Conservation (phyloP, 345 rosid species). For the Rhodomyrtus tomentosa region DNA sequence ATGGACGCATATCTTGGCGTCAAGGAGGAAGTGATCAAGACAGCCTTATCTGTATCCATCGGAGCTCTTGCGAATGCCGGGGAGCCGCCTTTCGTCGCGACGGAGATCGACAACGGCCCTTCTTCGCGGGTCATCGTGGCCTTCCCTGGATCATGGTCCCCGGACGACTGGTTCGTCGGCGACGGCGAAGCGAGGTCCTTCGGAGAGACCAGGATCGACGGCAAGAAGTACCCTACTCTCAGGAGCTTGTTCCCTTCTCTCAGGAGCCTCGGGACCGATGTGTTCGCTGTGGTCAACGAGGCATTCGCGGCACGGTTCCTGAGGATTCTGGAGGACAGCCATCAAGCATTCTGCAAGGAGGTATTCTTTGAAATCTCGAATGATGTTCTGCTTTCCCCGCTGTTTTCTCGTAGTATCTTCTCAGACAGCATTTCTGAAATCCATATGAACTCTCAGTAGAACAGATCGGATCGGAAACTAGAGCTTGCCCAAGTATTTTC, state of each 20-base stretch:
- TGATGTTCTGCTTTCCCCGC: background rate
- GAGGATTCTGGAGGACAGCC: background rate
- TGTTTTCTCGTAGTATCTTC: background rate
- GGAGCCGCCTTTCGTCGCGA: slow-evolving; percentile 7
- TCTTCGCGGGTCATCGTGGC: slow-evolving; percentile 18
- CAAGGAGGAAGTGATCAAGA: slow-evolving; percentile 20
- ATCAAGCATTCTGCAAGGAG: slow-evolving; percentile 15
- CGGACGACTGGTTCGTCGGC: slow-evolving; percentile 16
- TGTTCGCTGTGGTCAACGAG: slow-evolving; percentile 38
- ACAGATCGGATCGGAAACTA: background rate
- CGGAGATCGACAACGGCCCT: background rate
- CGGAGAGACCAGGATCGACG: slow-evolving; percentile 32
- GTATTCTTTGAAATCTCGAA: slow-evolving; percentile 5
- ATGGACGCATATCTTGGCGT: background rate
- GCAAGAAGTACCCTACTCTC: background rate
- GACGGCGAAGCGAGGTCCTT: slow-evolving; percentile 10
- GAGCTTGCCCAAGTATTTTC: background rate
- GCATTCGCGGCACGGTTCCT: slow-evolving; percentile 34
- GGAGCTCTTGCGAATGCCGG: slow-evolving; percentile 14
- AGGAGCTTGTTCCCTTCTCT: slow-evolving; percentile 29
- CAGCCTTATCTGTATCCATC: slow-evolving; percentile 20
- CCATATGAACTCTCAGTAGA: background rate
- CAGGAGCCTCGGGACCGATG: slow-evolving; percentile 31
- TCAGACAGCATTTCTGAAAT: background rate
- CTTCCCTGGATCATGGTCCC: slow-evolving; percentile 41